phyloP scores from a whole-genome alignment of 176 grass and related monocot genomes.

The Oryza meyeriana region DNA sequence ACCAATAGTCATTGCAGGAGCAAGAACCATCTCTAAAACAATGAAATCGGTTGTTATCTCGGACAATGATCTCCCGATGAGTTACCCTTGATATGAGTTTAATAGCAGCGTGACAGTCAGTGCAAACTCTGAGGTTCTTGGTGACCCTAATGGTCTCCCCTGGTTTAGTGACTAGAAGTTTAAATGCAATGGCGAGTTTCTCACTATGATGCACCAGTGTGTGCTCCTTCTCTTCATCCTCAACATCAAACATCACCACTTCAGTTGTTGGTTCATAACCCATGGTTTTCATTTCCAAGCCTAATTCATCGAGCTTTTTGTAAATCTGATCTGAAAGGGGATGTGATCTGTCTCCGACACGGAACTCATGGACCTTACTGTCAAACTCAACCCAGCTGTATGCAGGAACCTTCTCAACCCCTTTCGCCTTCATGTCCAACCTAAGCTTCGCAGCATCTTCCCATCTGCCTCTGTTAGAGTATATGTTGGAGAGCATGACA shows the following conservation, averaged over 20 bases:
- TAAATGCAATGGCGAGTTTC: conserved; percentile 65
- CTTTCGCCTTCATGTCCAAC: conserved; percentile 46
- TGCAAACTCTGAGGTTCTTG: conserved; percentile 66
- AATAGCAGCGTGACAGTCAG: conserved; percentile 56
- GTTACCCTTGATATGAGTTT: conserved; percentile 59
- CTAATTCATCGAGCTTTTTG: conserved; percentile 51
- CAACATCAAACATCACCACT: conserved; percentile 71
- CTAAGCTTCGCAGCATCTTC: conserved; percentile 65
- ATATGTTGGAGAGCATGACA: conserved; percentile 69
- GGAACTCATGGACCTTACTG: conserved; percentile 56
- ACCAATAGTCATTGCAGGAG: conserved; percentile 72
- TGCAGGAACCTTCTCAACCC: conserved; percentile 53
- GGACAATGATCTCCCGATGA: conserved; percentile 46
- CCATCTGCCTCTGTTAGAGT: conserved; percentile 53
- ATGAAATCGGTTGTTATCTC: conserved; percentile 67
- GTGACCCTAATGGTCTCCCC: conserved; percentile 54
- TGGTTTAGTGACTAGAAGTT: conserved; percentile 37
- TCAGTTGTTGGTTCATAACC: conserved; percentile 60
- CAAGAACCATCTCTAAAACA: conserved; percentile 66
- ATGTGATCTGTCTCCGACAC: conserved; percentile 59
- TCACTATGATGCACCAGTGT: conserved; percentile 65
- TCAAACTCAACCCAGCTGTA: conserved; percentile 62
- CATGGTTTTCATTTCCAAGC: conserved; percentile 49
- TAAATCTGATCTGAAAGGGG: conserved; percentile 44
- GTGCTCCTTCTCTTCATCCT: conserved; percentile 65